Base-by-base conservation (phyloP, 352 stramenopile genomes). In the Globisporangium perplexum region DNA sequence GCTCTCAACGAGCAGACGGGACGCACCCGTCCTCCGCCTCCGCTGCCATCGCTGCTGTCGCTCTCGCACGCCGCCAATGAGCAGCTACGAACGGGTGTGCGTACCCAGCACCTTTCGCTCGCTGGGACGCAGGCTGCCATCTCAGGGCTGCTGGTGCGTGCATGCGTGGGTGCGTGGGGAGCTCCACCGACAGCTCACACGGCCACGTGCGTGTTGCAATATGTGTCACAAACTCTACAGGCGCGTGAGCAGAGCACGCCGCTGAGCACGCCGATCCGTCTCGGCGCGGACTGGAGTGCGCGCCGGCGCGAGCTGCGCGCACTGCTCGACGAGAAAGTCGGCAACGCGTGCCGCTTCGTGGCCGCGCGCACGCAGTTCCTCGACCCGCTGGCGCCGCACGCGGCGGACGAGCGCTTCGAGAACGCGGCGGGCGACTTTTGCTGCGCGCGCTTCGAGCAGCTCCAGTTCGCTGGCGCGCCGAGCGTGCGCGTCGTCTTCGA, bases 221-320 rank as follows among this genome's bases (percentile, higher is more conserved):
- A n/a, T n/a, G n/a, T n/a, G n/a, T n/a, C n/a, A n/a, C n/a, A n/a
- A n/a, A n/a, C n/a, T 3, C 6, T 5, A 7, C n/a, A 45, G 18
- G 42, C 18, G 10, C 15, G 12, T 1, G 15, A 52, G 30, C 54
- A 55, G 28, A 53, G 63, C 14, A 56, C 57, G 23, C 66, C 63
- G 6, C 53, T 78, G 23, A 60, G 74, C 4, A 62, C 53, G 30
- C 78, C 63, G 57, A 76, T 85, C 43, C 71, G 71, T 48, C 50
- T 85, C n/a, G 63, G 58, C 14, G 60, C 42, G 6, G 64, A 74
- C 20, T 66, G 50, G 52, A 39, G 33, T 0, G 54, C 65, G 26
- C 54, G 51, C 8, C 51, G 51, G 3, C 23, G 28, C 2, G 22
- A 22, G 18, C 42, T 57, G 2, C 11, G 49, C 15, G 24, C 7